A percentile compares a stretch with the other conserved stretches of the same genome.
Evolutionary conservation across 2,329 filamentous ascomycete genomes (phyloP).

Genomic region (Paracoccidioides brasiliensis): DNA sequence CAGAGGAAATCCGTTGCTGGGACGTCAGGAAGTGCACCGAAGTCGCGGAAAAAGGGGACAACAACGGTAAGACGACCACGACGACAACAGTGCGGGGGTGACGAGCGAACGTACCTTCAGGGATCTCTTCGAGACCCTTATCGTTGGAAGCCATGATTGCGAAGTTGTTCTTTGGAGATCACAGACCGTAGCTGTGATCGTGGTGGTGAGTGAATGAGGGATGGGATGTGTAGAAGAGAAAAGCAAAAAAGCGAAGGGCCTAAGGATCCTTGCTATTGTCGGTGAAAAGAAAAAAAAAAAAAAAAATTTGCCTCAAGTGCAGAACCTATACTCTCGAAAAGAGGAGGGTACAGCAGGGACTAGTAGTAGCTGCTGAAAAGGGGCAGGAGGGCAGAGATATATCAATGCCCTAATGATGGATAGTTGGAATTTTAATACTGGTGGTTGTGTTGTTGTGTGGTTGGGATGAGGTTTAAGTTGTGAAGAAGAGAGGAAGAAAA

Average conservation of each 20-base stretch:
- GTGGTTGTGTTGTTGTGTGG: slow-evolving; percentile 1
- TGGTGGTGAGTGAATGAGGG: slow-evolving; percentile 12
- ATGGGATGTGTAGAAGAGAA: slow-evolving; percentile 1
- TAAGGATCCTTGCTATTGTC: slow-evolving; percentile 19
- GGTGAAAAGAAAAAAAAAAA: slow-evolving; percentile 8
- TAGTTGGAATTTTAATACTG: not conserved
- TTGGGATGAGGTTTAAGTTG: slow-evolving; percentile 13
- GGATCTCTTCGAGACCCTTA: slow-evolving; percentile 96
- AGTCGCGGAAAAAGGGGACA: not conserved
- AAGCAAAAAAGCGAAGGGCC: slow-evolving; percentile 24
- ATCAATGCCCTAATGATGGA: too few relatives aligned
- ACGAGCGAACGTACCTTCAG: slow-evolving; percentile 52
- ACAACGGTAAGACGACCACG: not conserved
- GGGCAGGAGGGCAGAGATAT: too few relatives aligned
- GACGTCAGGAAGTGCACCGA: too few relatives aligned
- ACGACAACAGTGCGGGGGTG: slow-evolving; percentile 23
- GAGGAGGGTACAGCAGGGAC: slow-evolving; percentile 21
- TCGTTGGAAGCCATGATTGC: slow-evolving; percentile 92
- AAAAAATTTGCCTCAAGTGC: too few relatives aligned
- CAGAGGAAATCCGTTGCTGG: too few relatives aligned
- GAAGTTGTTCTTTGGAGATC: slow-evolving; percentile 44
- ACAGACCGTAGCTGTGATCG: slow-evolving; percentile 69
- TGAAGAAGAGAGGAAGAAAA: slow-evolving; percentile 11
- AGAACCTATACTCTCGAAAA: slow-evolving; percentile 24
- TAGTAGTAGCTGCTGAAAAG: slow-evolving; percentile 11